Percentiles rank a stretch among this genome's conserved stretches.
These are phyloP conservation scores for Penicillium sp. DNA, from an alignment of 2,329 filamentous ascomycete species.

Conservation along the genomic window DNA sequence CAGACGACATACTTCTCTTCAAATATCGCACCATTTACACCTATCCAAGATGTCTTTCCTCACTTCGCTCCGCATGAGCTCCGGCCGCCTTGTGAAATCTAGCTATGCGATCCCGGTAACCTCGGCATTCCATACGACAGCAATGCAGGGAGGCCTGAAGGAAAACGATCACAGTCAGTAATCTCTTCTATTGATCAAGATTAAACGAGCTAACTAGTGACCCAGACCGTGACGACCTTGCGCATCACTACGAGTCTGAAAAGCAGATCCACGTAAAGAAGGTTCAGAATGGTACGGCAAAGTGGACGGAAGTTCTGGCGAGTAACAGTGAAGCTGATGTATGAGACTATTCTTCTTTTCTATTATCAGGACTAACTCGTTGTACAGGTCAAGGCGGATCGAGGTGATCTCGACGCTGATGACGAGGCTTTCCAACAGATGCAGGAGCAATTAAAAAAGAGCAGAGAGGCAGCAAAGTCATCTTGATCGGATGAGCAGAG, in stretches of 20 bases:
- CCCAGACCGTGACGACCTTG: constrained; percentile 45
- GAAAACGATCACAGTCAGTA: constrained; percentile 37
- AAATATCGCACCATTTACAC: not conserved
- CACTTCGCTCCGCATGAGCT: constrained; percentile 25
- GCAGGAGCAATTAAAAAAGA: constrained; percentile 59
- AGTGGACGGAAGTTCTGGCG: constrained; percentile 77
- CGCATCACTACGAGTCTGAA: constrained; percentile 46
- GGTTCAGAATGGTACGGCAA: constrained; percentile 60
- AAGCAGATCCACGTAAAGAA: constrained; percentile 64
- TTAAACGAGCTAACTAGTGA: not conserved
- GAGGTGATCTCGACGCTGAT: constrained; percentile 42
- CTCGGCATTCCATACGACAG: constrained; percentile 32
- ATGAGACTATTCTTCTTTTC: constrained; percentile 24
- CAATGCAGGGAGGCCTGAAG: constrained; percentile 29
- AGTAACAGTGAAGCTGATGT: constrained; percentile 77
- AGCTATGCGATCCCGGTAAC: constrained; percentile 11
- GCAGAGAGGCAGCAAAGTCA: not conserved
- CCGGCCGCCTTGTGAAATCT: constrained; percentile 24
- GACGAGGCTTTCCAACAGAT: constrained; percentile 51
- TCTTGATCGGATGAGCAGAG: not conserved
- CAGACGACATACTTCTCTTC: not conserved
- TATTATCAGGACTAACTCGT: constrained; percentile 1
- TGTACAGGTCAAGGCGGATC: constrained; percentile 60
- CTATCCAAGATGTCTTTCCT: constrained; percentile 37
- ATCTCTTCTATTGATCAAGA: not conserved